phyloP scores from a whole-genome alignment of 2,329 filamentous ascomycete genomes.

The Fusarium coffeatum region DNA sequence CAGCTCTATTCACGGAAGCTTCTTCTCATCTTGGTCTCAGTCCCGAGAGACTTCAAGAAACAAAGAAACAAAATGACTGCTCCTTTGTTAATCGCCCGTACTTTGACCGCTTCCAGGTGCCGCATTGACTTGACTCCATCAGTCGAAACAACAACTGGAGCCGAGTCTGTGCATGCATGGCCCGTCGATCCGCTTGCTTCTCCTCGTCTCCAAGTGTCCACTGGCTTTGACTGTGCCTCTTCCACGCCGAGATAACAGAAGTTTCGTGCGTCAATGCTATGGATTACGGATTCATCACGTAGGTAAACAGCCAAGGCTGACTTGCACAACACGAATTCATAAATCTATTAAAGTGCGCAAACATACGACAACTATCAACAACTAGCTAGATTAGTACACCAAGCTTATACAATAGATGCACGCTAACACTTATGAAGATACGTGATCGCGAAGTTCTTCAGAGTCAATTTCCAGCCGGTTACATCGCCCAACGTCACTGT shows the following conservation, averaged over 20 bases:
- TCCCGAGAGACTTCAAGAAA: neutral
- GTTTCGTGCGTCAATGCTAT: constrained; percentile 12
- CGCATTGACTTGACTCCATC: constrained; percentile 26
- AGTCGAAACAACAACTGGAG: constrained; percentile 42
- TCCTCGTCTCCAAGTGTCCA: neutral
- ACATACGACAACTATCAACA: neutral
- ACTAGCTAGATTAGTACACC: neutral
- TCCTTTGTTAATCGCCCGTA: constrained; percentile 25
- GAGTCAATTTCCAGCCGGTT: constrained; percentile 16
- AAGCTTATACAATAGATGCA: neutral
- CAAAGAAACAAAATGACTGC: constrained; percentile 32
- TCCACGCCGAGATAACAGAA: neutral
- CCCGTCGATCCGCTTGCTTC: constrained; percentile 29
- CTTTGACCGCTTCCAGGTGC: constrained; percentile 30
- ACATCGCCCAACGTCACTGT: constrained; percentile 24
- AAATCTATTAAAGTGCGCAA: neutral
- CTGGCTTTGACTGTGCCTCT: constrained; percentile 14
- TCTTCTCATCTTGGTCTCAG: neutral
- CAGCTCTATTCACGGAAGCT: neutral
- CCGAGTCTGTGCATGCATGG: constrained; percentile 27
- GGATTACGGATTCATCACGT: neutral
- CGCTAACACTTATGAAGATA: neutral
- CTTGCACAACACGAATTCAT: neutral
- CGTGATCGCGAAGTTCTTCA: neutral
- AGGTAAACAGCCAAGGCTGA: neutral